phyloP scores from a whole-genome alignment of 805 yeast species.

The Yamadazyma philogaea region DNA sequence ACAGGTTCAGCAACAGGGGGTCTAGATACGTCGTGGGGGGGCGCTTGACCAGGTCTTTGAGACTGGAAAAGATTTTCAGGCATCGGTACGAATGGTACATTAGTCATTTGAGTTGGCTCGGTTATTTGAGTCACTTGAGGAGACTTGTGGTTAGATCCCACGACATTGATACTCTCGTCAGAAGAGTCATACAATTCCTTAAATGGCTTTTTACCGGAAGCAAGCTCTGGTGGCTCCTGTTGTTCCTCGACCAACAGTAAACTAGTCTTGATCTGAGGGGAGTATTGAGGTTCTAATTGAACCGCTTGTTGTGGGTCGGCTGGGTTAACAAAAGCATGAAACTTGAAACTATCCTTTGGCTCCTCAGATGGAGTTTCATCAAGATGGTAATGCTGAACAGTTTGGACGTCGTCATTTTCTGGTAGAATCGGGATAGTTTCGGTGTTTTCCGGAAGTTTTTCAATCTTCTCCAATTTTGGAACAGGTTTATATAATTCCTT shows the following conservation, averaged over 20 bases:
- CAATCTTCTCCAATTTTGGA: conserved; percentile 10
- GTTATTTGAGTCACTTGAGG: not conserved
- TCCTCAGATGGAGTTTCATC: not conserved
- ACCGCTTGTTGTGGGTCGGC: not conserved
- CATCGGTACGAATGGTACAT: no score
- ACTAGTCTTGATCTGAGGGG: not conserved
- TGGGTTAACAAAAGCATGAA: not conserved
- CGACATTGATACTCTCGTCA: conserved; percentile 3
- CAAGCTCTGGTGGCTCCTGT: not conserved
- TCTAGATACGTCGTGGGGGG: not conserved
- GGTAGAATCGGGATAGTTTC: not conserved
- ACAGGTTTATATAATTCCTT: conserved; percentile 14
- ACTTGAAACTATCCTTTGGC: not conserved
- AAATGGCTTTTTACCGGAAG: conserved; percentile 6
- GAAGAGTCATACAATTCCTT: conserved; percentile 14
- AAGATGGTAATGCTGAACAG: conserved; percentile 4
- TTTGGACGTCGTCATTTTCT: conserved; percentile 2
- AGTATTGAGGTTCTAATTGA: not conserved
- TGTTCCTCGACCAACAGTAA: not conserved
- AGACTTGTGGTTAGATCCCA: no score
- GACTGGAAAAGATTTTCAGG: no score
- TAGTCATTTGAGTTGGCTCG: not conserved
- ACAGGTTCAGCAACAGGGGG: not conserved
- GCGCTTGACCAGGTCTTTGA: not conserved
- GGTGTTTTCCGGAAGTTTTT: not conserved